These are phyloP conservation scores for Physocladia obscura DNA, from an alignment of 192 early-diverging fungal genomes.

Conservation along the genomic window DNA sequence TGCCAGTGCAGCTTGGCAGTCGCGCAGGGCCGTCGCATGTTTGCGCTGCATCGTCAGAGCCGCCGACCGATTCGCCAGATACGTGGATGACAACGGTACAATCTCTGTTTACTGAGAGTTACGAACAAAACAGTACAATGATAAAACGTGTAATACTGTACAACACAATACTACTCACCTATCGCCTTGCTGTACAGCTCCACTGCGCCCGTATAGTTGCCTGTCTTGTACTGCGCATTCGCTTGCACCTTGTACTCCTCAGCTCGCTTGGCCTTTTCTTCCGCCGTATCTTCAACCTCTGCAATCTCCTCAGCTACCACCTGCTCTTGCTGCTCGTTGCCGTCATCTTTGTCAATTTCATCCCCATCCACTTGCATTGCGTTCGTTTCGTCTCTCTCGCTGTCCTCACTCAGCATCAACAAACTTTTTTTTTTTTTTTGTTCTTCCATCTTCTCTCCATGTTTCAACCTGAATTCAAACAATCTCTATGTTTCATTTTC, in stretches of 20 bases:
- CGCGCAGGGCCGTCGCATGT: slow-evolving; percentile 58
- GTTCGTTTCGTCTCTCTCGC: too few species aligned
- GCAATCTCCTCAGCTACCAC: not conserved
- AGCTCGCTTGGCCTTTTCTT: slow-evolving; percentile 35
- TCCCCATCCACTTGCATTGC: too few species aligned
- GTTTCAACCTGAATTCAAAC: not conserved
- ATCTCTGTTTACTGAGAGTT: slow-evolving; percentile 38
- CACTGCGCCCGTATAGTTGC: slow-evolving; percentile 66
- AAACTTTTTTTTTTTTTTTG: too few species aligned
- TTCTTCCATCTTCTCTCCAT: not conserved
- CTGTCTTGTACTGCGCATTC: slow-evolving; percentile 70
- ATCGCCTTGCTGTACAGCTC: slow-evolving; percentile 70
- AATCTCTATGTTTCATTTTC: too few species aligned
- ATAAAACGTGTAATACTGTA: not conserved
- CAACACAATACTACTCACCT: slow-evolving; percentile 40
- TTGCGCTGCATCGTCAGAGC: slow-evolving; percentile 70
- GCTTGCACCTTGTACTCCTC: slow-evolving; percentile 70
- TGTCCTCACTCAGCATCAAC: too few species aligned
- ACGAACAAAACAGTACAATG: not conserved
- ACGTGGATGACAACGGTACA: slow-evolving; percentile 61
- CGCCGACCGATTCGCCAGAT: slow-evolving; percentile 77
- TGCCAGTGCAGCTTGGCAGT: slow-evolving; percentile 60
- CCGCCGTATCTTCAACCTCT: not conserved
- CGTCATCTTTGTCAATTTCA: not conserved
- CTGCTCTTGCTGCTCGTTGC: not conserved